Evolutionary conservation across 2,329 filamentous ascomycete genomes (phyloP).

Genomic region (Diaporthe sp.): DNA sequence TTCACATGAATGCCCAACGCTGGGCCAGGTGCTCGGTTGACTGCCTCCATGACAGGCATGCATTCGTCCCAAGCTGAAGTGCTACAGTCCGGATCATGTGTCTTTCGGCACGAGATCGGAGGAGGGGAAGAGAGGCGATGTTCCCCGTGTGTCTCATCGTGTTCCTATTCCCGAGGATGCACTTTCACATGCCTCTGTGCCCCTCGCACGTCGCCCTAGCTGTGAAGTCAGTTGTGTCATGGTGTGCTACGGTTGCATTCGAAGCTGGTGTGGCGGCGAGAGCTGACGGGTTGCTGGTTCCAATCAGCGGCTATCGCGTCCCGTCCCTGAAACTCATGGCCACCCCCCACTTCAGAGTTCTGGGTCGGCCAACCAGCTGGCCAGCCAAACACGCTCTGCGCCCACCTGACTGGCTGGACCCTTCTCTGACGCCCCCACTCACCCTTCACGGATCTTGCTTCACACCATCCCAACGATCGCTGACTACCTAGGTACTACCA

Average conservation of each 20-base stretch:
- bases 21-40: not conserved
- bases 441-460: constrained; percentile 6
- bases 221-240: constrained; percentile 13
- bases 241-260: constrained; percentile 26
- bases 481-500: not conserved
- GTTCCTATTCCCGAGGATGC: not conserved
- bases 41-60: not conserved
- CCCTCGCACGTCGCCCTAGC: not conserved
- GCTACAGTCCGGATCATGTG: constrained; percentile 12
- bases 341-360: constrained; percentile 7
- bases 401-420: constrained; percentile 4
- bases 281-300: constrained; percentile 27
- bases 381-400: not conserved
- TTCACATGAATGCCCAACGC: constrained; percentile 14
- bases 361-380: constrained; percentile 18
- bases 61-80: not conserved
- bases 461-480: constrained; percentile 9
- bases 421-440: constrained; percentile 7
- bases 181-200: constrained; percentile 27
- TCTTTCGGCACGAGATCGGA: constrained; percentile 24
- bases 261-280: constrained; percentile 1
- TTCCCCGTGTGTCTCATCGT: constrained; percentile 10
- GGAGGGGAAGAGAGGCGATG: constrained; percentile 7
- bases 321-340: constrained; percentile 31
- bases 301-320: constrained; percentile 27